Evolutionary conservation across 345 rosid genomes (phyloP).

Genomic region (Hibiscus syriacus): DNA sequence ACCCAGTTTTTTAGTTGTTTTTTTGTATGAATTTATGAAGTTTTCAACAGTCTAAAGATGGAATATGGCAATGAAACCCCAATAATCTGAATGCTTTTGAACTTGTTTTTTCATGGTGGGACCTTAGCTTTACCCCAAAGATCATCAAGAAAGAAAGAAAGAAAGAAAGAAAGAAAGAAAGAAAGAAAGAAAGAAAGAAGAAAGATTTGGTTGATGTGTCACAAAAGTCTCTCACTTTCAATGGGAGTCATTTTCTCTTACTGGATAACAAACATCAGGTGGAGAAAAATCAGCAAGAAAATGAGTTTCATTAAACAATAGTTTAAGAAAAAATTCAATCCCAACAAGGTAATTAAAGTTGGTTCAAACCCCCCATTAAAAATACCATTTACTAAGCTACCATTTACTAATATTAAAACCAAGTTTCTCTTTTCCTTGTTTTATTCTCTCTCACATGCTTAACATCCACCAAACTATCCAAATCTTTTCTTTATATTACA

Average conservation of each 20-base stretch:
- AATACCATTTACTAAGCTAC: not conserved
- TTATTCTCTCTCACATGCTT: conserved; percentile 11
- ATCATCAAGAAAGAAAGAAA: not conserved
- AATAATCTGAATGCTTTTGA: not conserved
- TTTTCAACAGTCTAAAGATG: not conserved
- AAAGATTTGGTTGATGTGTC: not conserved
- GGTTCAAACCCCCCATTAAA: conserved; percentile 23
- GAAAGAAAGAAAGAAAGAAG: too few species aligned
- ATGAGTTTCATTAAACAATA: conserved; percentile 10
- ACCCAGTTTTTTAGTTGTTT: too few species aligned
- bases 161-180: too few species aligned
- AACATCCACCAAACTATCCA: conserved; percentile 6
- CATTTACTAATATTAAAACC: not conserved
- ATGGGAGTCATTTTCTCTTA: not conserved
- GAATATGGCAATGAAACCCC: not conserved
- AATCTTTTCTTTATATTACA: not conserved
- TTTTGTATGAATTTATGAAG: not conserved
- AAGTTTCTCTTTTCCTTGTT: not conserved
- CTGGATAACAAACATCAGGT: conserved; percentile 9
- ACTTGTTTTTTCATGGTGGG: not conserved
- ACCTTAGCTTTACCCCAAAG: not conserved
- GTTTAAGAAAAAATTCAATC: not conserved
- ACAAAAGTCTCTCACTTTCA: not conserved
- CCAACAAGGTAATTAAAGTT: conserved; percentile 2
- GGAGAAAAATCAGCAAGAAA: conserved; percentile 6